These are phyloP conservation scores for Prunus mume DNA, from an alignment of 306 rosid species.

Conservation along the genomic window DNA sequence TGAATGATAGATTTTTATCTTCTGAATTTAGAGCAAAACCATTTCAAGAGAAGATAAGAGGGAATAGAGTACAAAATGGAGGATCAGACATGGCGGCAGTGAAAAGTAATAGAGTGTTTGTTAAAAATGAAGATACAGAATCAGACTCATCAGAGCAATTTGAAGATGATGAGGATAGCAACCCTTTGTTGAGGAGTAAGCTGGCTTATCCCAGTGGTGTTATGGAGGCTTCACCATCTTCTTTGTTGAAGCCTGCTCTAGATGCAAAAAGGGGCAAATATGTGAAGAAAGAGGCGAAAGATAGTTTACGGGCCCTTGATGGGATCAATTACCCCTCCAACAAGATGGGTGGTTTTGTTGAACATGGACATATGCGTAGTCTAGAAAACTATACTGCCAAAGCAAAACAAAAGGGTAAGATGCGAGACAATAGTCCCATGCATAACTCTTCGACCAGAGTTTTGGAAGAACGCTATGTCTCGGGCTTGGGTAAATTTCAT, in stretches of 20 bases:
- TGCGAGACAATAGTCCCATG: constrained; percentile 43
- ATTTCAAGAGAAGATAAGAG: constrained; percentile 56
- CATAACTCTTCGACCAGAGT: constrained; percentile 40
- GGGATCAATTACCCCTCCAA: constrained; percentile 40
- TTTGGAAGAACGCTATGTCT: constrained; percentile 49
- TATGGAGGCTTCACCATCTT: constrained; percentile 55
- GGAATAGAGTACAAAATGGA: constrained; percentile 50
- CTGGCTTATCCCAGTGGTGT: constrained; percentile 55
- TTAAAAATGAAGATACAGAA: constrained; percentile 80
- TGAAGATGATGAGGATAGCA: constrained; percentile 74
- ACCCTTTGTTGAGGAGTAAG: constrained; percentile 73
- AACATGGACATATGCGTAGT: constrained; percentile 43
- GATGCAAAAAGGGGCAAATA: constrained; percentile 58
- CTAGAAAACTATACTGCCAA: constrained; percentile 52
- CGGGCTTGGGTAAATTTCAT: constrained; percentile 40
- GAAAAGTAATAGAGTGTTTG: constrained; percentile 45
- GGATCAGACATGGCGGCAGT: constrained; percentile 38
- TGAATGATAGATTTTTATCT: constrained; percentile 49
- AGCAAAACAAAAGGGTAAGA: constrained; percentile 70
- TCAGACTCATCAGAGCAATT: constrained; percentile 89
- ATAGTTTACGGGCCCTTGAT: constrained; percentile 26
- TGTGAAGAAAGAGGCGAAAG: constrained; percentile 52
- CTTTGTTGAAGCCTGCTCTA: constrained; percentile 46
- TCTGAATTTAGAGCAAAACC: constrained; percentile 63
- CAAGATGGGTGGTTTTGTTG: constrained; percentile 45